Evolutionary conservation across 2,329 filamentous ascomycete species (phyloP).

Genomic region (Ceratocystis variospora): DNA sequence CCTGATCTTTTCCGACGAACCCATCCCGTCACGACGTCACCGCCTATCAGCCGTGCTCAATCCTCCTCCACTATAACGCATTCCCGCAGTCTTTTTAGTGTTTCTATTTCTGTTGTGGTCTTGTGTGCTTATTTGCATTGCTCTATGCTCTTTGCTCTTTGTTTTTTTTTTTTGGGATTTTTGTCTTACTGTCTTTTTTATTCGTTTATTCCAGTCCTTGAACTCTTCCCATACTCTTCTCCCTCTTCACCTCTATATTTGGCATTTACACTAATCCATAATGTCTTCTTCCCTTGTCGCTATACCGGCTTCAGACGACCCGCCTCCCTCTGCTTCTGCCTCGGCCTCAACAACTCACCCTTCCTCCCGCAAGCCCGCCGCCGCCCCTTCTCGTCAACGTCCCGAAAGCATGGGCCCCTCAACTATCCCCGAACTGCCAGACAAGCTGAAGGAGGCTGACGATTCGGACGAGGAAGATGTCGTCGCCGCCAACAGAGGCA

Average conservation of each 20-base stretch:
- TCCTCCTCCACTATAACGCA: neutral
- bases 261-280: neutral
- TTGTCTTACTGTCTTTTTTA: neutral
- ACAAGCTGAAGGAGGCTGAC: slow-evolving; percentile 23
- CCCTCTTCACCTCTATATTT: neutral
- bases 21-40: neutral
- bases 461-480: slow-evolving; percentile 38
- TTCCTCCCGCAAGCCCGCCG: neutral
- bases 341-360: neutral
- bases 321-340: neutral
- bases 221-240: neutral
- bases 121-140: neutral
- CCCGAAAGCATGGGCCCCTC: slow-evolving; percentile 10
- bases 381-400: slow-evolving; percentile 1
- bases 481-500: slow-evolving; percentile 30
- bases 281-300: neutral
- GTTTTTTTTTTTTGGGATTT: neutral
- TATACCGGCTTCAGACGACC: neutral
- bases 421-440: neutral
- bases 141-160: neutral
- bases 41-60: neutral
- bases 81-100: neutral
- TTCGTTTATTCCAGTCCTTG: neutral
- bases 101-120: neutral
- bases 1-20: neutral